A percentile compares a stretch with the other conserved stretches of the same genome.
Evolutionary conservation across 2,329 filamentous ascomycete genomes (phyloP).

Genomic region (Nannizzia gypsea): DNA sequence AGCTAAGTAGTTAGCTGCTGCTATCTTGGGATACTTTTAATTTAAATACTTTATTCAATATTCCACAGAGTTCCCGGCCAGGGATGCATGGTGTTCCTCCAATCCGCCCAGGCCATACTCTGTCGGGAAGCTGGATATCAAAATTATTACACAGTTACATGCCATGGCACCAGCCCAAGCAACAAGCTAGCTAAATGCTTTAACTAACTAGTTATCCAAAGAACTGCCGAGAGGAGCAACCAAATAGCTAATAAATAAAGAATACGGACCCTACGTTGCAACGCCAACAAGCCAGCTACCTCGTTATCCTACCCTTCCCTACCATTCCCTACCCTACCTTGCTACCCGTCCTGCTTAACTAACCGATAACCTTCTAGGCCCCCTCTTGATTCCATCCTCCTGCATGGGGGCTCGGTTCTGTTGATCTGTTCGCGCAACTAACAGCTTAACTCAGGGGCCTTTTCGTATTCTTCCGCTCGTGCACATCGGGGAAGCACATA

Average conservation of each 20-base stretch:
- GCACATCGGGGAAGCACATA: not conserved
- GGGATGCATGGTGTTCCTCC: not conserved
- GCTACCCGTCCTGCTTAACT: too few species aligned
- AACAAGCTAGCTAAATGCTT: too few species aligned
- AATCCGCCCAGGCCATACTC: not conserved
- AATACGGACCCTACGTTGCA: not conserved
- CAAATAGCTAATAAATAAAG: not conserved
- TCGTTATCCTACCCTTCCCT: too few species aligned
- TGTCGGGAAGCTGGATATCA: not conserved
- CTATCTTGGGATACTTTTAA: too few species aligned
- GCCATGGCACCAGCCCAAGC: too few species aligned
- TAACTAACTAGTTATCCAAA: not conserved
- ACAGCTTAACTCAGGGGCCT: not conserved
- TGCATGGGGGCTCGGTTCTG: not conserved
- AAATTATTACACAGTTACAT: too few species aligned
- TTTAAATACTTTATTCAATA: too few species aligned
- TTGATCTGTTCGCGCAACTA: not conserved
- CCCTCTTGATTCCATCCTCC: not conserved
- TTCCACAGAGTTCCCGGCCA: not conserved
- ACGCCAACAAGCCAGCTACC: not conserved
- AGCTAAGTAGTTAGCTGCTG: too few species aligned
- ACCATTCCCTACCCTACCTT: too few species aligned
- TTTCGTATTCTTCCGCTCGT: conserved; percentile 4
- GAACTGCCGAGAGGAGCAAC: not conserved
- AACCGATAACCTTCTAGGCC: not conserved